Percentiles rank a stretch among this genome's conserved stretches.
phyloP scores from a whole-genome alignment of 2,329 filamentous ascomycete genomes.

The Metarhizium album region DNA sequence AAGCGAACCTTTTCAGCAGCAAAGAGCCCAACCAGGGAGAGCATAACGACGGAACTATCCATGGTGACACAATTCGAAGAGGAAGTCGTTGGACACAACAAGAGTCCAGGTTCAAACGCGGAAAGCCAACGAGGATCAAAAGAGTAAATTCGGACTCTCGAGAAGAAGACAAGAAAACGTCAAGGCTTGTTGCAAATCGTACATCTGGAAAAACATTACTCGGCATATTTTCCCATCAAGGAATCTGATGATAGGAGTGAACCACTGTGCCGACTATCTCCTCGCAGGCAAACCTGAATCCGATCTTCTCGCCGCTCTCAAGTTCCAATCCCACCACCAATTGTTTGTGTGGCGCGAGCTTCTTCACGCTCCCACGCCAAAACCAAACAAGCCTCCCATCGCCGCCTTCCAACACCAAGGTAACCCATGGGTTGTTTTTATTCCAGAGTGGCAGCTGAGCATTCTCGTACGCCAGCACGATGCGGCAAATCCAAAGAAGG shows the following conservation, averaged over 20 bases:
- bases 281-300: constrained; percentile 73
- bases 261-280: constrained; percentile 58
- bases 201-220: neutral
- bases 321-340: constrained; percentile 46
- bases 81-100: neutral
- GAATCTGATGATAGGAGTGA: constrained; percentile 8
- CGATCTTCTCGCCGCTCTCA: constrained; percentile 39
- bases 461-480: constrained; percentile 63
- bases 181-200: neutral
- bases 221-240: neutral
- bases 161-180: neutral
- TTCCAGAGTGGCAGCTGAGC: constrained; percentile 50
- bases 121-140: too few species aligned
- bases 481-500: constrained; percentile 39
- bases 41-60: constrained; percentile 16
- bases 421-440: constrained; percentile 55
- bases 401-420: constrained; percentile 57
- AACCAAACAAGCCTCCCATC: constrained; percentile 51
- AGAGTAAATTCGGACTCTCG: too few species aligned
- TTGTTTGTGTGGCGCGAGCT: constrained; percentile 48
- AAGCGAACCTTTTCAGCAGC: constrained; percentile 9
- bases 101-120: neutral
- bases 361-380: constrained; percentile 51
- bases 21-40: constrained; percentile 15
- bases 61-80: constrained; percentile 9